Evolutionary conservation across 2,329 filamentous ascomycete species (phyloP), one percentile per base, ranked within the genome.

Genomic region (Grosmannia clavigera): DNA sequence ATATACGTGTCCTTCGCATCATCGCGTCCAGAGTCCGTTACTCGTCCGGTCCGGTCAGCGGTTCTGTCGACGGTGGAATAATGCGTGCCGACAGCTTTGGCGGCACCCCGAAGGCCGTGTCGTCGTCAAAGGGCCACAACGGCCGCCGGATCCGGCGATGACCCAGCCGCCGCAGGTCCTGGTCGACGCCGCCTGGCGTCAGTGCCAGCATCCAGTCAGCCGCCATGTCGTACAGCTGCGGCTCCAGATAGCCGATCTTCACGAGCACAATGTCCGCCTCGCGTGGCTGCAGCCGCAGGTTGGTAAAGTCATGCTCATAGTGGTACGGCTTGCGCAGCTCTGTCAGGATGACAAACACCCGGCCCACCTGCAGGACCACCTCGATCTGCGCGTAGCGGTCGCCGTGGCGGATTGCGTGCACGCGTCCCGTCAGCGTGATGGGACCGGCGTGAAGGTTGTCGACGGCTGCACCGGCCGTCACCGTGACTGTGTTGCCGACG

Each of bases 231-330:
- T 79, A 80, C 5, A 81, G 68, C 64, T 81, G 75, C 3, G 79
- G 79, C 65, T 81, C 79, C 1, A 82, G 67, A 60, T 81, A 82
- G 19, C 79, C 79, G 53, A 81, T 81, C 67, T 81, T 81, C 29
- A 81, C 78, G 52, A 81, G 74, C 0, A 81, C 78, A 27, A 81
- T 74, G 62, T 79, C 76, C 0, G 74, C 73, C 5, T 70, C 64
- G 2, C 78, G 73, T 1, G 78, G 78, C 10, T 68, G 55, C 0
- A 82, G 73, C 52, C 74, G 61, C 0, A 81, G 71, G 3, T 76
- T 75, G 0, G 73, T 77, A 63, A 81, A 81, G 65, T 81, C 79
- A 12, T 67, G 71, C 64, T 81, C 78, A 55, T 74, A 72, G 62
- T 81, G 79, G 63, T 81, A 81, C 1, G 78, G 78, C 64, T 81